Evolutionary conservation across 148 eudicot genomes (phyloP).

Genomic region (Silene conica): DNA sequence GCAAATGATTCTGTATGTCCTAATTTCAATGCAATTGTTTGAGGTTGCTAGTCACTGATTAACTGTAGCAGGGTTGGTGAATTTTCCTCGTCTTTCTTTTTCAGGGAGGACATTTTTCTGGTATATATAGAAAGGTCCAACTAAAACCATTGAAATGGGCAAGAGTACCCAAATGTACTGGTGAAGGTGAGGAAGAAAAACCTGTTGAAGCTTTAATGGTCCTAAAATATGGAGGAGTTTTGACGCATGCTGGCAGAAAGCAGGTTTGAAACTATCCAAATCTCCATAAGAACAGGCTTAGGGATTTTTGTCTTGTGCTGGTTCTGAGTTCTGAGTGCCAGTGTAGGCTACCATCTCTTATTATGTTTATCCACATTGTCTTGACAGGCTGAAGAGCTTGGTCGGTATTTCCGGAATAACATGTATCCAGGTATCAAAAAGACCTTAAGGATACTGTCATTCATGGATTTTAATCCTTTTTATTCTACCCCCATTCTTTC

Average conservation of each 20-base stretch:
- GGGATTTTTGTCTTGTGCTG: background rate
- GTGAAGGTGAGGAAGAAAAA: constrained; percentile 93
- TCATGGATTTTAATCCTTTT: constrained; percentile 5
- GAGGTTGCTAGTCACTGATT: constrained; percentile 4
- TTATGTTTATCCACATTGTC: constrained; percentile 6
- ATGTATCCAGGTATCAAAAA: constrained; percentile 84
- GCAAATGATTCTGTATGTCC: background rate
- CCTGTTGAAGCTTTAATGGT: constrained; percentile 97
- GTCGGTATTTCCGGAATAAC: constrained; percentile 91
- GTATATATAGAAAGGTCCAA: constrained; percentile 95
- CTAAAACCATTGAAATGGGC: constrained; percentile 92
- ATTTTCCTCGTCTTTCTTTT: background rate
- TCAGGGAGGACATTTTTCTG: constrained; percentile 95
- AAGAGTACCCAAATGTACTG: constrained; percentile 61
- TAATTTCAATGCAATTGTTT: background rate
- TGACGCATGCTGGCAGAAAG: constrained; percentile 98
- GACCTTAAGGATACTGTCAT: background rate
- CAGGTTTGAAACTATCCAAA: constrained; percentile 49
- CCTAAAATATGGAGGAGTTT: constrained; percentile 96
- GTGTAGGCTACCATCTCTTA: background rate
- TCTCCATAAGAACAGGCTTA: background rate
- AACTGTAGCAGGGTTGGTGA: background rate
- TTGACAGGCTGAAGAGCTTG: constrained; percentile 95
- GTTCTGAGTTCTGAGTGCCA: background rate
- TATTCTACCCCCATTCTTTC: background rate